Conservation (phyloP, 805 yeast species). For the Candida rishiriensis region DNA sequence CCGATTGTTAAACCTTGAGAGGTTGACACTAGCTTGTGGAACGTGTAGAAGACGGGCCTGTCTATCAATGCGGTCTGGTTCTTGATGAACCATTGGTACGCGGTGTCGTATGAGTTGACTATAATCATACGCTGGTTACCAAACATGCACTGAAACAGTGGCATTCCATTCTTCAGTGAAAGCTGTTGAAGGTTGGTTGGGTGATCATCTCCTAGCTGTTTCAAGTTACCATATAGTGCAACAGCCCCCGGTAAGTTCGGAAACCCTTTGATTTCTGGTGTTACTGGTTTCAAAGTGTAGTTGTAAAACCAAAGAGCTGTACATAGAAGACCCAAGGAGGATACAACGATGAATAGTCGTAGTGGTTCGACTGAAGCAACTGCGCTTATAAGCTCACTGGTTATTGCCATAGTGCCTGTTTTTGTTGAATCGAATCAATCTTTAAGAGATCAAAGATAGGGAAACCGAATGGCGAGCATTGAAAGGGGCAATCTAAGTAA, state of each 20-base stretch:
- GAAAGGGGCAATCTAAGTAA: too few species aligned
- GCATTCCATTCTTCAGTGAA: conserved; percentile 26
- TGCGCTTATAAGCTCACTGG: too few species aligned
- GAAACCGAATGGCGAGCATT: too few species aligned
- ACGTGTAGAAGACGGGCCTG: conserved; percentile 20
- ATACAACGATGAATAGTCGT: too few species aligned
- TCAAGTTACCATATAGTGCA: conserved; percentile 29
- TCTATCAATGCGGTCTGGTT: conserved; percentile 18
- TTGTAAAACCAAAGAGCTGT: conserved; percentile 9
- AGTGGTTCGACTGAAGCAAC: too few species aligned
- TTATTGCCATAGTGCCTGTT: too few species aligned
- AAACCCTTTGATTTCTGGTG: conserved; percentile 26
- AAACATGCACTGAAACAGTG: conserved; percentile 22
- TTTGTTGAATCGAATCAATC: too few species aligned
- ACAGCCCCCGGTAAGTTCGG: conserved; percentile 30
- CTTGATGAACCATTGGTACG: conserved; percentile 20
- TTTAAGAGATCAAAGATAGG: too few species aligned
- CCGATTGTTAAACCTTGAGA: conserved; percentile 38
- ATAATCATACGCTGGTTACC: conserved; percentile 19
- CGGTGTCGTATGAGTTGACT: conserved; percentile 13
- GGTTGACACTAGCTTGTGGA: conserved; percentile 21
- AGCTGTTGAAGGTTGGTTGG: conserved; percentile 28
- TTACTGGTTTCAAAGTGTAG: conserved; percentile 11
- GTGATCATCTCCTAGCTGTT: conserved; percentile 28
- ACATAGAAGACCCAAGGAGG: too few species aligned